phyloP scores from a whole-genome alignment of 371 early-diverging fungal species.

The Funneliformis caledonium region DNA sequence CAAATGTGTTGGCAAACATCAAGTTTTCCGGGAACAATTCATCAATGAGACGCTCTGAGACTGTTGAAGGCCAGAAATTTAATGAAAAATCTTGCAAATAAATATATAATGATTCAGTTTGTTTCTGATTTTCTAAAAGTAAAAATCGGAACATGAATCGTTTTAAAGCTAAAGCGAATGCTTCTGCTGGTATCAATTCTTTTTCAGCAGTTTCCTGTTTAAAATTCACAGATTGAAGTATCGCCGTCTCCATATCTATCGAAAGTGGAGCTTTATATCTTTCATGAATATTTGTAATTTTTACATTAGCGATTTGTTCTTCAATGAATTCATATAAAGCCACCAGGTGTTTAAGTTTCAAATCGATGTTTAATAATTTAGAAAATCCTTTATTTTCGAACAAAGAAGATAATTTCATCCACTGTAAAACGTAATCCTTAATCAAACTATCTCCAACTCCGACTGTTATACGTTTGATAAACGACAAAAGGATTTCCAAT shows the following conservation, averaged over 20 bases:
- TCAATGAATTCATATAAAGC: slow-evolving; percentile 35
- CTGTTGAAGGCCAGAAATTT: slow-evolving; percentile 4
- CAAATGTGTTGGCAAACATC: not conserved
- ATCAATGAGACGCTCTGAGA: not conserved
- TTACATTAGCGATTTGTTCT: slow-evolving; percentile 17
- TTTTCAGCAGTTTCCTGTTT: not conserved
- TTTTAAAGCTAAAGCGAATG: slow-evolving; percentile 15
- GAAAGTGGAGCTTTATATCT: slow-evolving; percentile 12
- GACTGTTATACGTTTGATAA: slow-evolving; percentile 22
- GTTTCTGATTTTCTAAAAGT: not conserved
- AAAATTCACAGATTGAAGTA: not conserved
- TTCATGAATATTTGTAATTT: slow-evolving; percentile 7
- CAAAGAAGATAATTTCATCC: slow-evolving; percentile 35
- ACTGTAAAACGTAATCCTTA: slow-evolving; percentile 34
- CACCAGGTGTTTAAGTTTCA: slow-evolving; percentile 31
- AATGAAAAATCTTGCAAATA: not conserved
- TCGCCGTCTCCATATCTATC: not conserved
- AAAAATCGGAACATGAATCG: not conserved
- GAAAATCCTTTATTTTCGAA: not conserved
- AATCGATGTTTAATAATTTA: slow-evolving; percentile 1
- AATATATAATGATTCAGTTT: not conserved
- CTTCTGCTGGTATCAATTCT: not conserved
- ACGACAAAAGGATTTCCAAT: slow-evolving; percentile 39
- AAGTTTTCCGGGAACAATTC: slow-evolving; percentile 12
- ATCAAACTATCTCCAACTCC: slow-evolving; percentile 16